Evolutionary conservation across 2,329 filamentous ascomycete species (phyloP), one percentile per base, ranked within the genome.

Genomic region (Penicillium thymicola): DNA sequence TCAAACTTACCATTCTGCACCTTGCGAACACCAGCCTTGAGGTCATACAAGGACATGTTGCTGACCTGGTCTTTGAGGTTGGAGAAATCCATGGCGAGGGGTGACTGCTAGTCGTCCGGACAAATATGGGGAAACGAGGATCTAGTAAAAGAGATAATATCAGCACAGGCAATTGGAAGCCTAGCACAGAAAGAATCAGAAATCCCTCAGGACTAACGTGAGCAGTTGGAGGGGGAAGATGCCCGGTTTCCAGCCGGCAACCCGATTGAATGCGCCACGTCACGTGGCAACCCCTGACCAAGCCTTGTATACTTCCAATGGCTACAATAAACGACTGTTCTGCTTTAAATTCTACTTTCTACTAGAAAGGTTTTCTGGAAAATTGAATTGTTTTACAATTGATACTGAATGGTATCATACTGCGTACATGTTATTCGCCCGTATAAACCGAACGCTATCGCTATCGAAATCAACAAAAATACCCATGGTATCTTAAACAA

Each of bases 11-110:
- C 92, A 93, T 97, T 97, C 72, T 97, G 92, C 58, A 95, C 90
- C 77, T 97, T 96, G 66, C 92, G 88, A 67, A 97, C 91, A 63
- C 92, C 89, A 54, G 92, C 92, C 81, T 97, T 97, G 79, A 97
- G 73, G 77, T 97, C 92, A 81, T 97, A 97, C 75, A 97, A 83
- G 69, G 89, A 90, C 82, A 97, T 82, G 79, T 94, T 95, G 80
- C 88, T 88, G 76, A 96, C 91, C 77, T 90, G 87, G 68, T 90
- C 90, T 76, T 90, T 93, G 54, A 97, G 76, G 71, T 82, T 90
- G 77, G 87, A 88, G 74, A 95, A 83, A 82, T 97, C 90, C 92
- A 96, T 96, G 67, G 72, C 79, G 67, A 61, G 38, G 54, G 58
- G 49, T 51, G 48, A 44, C 62, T 55, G 44, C 47, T 58, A 56